Base-by-base conservation (phyloP, 805 yeast species). In the Saccharomycopsis fibuligera region DNA sequence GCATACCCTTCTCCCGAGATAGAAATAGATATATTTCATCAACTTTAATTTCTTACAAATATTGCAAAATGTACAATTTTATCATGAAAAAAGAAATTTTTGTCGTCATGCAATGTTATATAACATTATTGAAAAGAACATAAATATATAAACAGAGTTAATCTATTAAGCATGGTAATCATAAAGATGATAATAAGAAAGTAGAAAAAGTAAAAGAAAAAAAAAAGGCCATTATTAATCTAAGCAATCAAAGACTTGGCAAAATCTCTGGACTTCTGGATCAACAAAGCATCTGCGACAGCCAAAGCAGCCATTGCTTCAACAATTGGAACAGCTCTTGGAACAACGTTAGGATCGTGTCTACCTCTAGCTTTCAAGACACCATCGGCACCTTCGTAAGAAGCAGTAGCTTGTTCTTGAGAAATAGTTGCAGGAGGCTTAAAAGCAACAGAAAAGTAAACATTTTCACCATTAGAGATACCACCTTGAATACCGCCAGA, bases 401-500 rank as follows among this genome's bases (percentile, higher is more conserved):
- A 78, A 24, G 88, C 78, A 16, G 99, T 93, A 37, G 73, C 68
- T 72, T 93, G 99, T 60, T 85, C 93, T 72, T 90, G 95, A 45
- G 93, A 81, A 58, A 93, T 93, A 37, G 99, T 93, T 44, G 99
- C 99, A 16, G 96, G 97, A 2, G 98, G 90, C 72, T 93, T 93
- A 79, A 93, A 93, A 3, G 98, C 97, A 40, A 93, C 91, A 23
- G 86, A 83, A 67, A 93, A 93, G 72, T 85, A 93, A 61, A 93
- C 86, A 68, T 86, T 76, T 68, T 93, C 99, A 58, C 99, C 99
- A 64, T 93, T 93, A 45, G 96, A 72, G 62, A 93, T 93, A 62
- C 99, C 99, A 62, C 99, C 99, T 73, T 93, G 99, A 55, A 89
- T 79, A 69, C 99, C 99, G 59, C 98, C 99, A 16, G 96, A 86